phyloP scores from a whole-genome alignment of 2,329 filamentous ascomycete species.

The Aspergillus fumigatus region DNA sequence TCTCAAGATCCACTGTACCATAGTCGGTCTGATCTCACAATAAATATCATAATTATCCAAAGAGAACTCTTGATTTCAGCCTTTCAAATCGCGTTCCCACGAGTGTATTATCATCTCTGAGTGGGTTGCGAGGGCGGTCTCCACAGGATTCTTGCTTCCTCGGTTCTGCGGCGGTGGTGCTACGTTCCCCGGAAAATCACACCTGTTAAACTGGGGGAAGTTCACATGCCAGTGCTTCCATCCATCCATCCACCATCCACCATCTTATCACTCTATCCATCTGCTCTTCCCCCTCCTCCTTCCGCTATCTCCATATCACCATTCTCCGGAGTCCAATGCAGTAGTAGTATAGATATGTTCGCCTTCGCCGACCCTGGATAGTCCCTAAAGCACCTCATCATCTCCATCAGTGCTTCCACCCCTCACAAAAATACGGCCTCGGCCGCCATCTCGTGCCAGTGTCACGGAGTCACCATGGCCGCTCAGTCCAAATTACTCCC shows the following conservation, averaged over 20 bases:
- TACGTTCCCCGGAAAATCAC: background rate
- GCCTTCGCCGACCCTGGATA: slow-evolving; percentile 19
- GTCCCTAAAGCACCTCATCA: slow-evolving; percentile 5
- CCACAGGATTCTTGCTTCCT: background rate
- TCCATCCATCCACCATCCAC: background rate
- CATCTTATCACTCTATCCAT: background rate
- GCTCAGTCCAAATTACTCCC: slow-evolving; percentile 68
- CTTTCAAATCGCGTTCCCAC: background rate
- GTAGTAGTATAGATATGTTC: slow-evolving; percentile 15
- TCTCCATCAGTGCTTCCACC: background rate
- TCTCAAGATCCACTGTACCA: background rate
- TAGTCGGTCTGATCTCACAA: background rate
- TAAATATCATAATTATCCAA: background rate
- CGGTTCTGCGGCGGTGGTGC: background rate
- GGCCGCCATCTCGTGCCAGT: slow-evolving; percentile 9
- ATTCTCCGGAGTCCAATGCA: background rate
- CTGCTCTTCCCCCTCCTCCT: background rate
- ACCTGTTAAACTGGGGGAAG: background rate
- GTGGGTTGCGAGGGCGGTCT: background rate
- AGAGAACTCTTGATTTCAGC: background rate
- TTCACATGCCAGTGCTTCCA: slow-evolving; percentile 17
- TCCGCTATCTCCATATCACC: background rate
- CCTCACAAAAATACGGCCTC: slow-evolving; percentile 1
- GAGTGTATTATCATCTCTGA: background rate
- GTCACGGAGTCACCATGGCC: slow-evolving; percentile 52